phyloP scores from a whole-genome alignment of 352 stramenopile species.

The Pythium brassicae region DNA sequence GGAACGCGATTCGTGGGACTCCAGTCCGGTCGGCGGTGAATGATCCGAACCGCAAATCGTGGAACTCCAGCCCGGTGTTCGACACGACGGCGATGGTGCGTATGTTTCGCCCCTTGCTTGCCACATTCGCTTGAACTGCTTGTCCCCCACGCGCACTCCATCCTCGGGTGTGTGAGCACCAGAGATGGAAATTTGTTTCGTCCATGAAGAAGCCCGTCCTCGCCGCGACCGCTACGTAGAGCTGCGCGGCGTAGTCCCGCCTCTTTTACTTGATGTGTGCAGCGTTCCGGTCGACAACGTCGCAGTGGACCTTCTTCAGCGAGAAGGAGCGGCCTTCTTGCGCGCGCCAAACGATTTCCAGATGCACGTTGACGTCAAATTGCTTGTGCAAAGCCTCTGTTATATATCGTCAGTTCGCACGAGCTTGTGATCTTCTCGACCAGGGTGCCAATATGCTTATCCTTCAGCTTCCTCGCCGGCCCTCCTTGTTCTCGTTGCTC shows the following conservation, averaged over 20 bases:
- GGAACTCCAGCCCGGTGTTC: neutral
- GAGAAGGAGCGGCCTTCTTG: neutral
- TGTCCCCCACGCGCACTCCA: neutral
- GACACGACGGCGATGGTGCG: neutral
- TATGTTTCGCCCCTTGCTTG: neutral
- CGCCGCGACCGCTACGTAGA: neutral
- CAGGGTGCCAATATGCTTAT: neutral
- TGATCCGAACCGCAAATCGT: too few species aligned
- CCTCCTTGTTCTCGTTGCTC: too few species aligned
- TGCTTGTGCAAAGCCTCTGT: neutral
- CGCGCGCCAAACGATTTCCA: neutral
- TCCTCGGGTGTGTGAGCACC: neutral
- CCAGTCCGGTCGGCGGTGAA: neutral
- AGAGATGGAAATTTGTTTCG: neutral
- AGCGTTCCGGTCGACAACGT: neutral
- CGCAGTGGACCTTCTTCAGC: neutral
- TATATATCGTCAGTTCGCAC: neutral
- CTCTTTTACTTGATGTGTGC: neutral
- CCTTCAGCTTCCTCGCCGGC: neutral
- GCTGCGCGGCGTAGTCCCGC: neutral
- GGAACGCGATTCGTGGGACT: too few species aligned
- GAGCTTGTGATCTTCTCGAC: neutral
- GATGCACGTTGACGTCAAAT: neutral
- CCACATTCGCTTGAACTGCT: neutral
- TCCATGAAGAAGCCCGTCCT: neutral